phyloP scores from a whole-genome alignment of 2,329 filamentous ascomycete genomes.

The Aspergillus texensis region DNA sequence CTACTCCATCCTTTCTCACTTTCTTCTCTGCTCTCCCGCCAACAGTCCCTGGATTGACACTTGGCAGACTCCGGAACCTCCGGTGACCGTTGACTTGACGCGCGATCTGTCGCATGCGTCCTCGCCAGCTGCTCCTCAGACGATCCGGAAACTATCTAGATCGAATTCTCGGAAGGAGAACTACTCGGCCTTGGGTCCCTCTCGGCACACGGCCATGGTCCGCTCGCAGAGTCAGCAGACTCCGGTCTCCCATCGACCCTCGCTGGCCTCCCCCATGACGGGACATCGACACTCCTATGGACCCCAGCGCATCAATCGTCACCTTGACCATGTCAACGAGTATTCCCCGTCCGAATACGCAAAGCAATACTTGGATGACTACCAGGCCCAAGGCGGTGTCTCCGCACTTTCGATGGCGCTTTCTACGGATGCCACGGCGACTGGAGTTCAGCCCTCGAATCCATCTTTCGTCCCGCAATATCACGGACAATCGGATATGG shows the following conservation, averaged over 20 bases:
- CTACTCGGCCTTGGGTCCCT: constrained; percentile 27
- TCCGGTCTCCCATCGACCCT: constrained; percentile 35
- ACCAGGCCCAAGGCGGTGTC: constrained; percentile 23
- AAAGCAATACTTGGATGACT: constrained; percentile 38
- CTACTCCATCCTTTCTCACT: constrained; percentile 22
- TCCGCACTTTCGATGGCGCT: constrained; percentile 30
- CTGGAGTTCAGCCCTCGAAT: constrained; percentile 21
- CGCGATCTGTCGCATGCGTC: constrained; percentile 35
- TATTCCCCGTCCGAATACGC: constrained; percentile 48
- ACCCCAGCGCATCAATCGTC: constrained; percentile 28
- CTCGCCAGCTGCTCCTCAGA: constrained; percentile 29
- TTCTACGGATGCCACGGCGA: constrained; percentile 28
- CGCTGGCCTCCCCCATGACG: constrained; percentile 25
- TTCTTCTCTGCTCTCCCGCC: constrained; percentile 27
- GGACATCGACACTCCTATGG: constrained; percentile 37
- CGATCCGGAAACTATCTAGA: constrained; percentile 26
- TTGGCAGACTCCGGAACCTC: constrained; percentile 45
- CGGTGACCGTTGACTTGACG: constrained; percentile 34
- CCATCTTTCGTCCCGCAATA: constrained; percentile 23
- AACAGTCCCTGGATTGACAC: constrained; percentile 44
- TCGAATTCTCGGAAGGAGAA: constrained; percentile 32
- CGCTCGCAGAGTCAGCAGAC: constrained; percentile 44
- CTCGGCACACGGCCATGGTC: constrained; percentile 38
- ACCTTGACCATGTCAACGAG: constrained; percentile 43
- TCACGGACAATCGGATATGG: constrained; percentile 23